phyloP scores from a whole-genome alignment of 177 flowering plant species.

The Vitis hybrid region DNA sequence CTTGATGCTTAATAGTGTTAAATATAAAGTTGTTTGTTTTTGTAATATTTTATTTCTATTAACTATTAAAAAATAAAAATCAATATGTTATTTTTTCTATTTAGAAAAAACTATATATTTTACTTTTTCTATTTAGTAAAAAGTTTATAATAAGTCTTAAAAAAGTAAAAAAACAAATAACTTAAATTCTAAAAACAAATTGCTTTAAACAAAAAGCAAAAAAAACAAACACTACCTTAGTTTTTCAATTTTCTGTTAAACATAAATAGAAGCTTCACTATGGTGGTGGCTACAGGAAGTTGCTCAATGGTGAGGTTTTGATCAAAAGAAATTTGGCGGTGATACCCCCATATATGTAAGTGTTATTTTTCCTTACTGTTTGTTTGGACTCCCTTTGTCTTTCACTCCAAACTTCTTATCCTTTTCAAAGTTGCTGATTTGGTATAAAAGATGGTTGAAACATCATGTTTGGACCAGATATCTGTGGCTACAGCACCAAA shows the following conservation, averaged over 20 bases:
- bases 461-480: constrained; percentile 99
- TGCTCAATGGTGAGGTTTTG: constrained; percentile 75
- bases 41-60: too few relatives aligned
- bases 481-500: constrained; percentile 93
- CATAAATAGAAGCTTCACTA: constrained; percentile 98
- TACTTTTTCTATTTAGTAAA: too few relatives aligned
- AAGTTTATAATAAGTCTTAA: too few relatives aligned
- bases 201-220: constrained; percentile 42
- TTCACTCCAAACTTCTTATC: neutral
- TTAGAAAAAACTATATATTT: too few relatives aligned
- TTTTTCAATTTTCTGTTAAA: constrained; percentile 90
- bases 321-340: constrained; percentile 96
- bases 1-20: too few relatives aligned
- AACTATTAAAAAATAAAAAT: too few relatives aligned
- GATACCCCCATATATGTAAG: constrained; percentile 94
- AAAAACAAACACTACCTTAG: constrained; percentile 89
- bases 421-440: neutral
- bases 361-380: neutral
- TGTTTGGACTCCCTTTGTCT: neutral
- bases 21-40: too few relatives aligned
- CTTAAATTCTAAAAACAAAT: too few relatives aligned
- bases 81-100: too few relatives aligned
- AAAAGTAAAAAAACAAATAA: too few relatives aligned
- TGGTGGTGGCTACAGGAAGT: constrained; percentile 99
- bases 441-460: constrained; percentile 38